Percentiles rank a stretch among this genome's conserved stretches.
These are phyloP conservation scores for Athelia sp. DNA, from an alignment of 1,284 basidiomycete genomes.

Conservation along the genomic window DNA sequence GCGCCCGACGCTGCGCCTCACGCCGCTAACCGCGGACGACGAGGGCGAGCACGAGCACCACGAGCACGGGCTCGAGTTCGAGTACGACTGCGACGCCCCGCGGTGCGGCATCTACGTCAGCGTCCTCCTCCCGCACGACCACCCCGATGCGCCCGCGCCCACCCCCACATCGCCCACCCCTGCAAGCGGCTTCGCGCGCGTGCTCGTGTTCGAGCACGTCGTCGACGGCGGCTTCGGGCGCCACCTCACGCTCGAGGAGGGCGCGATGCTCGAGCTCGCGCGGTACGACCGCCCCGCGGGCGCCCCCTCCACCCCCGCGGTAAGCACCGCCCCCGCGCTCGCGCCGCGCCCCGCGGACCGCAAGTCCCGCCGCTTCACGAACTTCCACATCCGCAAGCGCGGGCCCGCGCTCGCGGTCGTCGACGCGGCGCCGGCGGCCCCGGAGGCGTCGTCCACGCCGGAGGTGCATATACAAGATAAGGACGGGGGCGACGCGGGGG, in stretches of 20 bases:
- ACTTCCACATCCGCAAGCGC: slow-evolving; percentile 58
- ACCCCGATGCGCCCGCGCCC: slow-evolving; percentile 30
- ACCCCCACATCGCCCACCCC: slow-evolving; percentile 30
- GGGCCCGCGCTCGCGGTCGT: slow-evolving; percentile 76
- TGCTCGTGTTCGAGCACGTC: slow-evolving; percentile 68
- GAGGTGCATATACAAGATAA: slow-evolving; percentile 28
- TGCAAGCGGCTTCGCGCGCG: slow-evolving; percentile 37
- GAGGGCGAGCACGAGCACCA: slow-evolving; percentile 40
- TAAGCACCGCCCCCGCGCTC: slow-evolving; percentile 11
- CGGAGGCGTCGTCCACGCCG: slow-evolving; percentile 10
- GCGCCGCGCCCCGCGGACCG: slow-evolving; percentile 7
- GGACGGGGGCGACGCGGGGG: slow-evolving; percentile 56
- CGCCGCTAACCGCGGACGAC: slow-evolving; percentile 51
- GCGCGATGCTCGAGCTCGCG: slow-evolving; percentile 68
- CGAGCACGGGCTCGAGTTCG: slow-evolving; percentile 79
- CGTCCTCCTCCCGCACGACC: slow-evolving; percentile 60
- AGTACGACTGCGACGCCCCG: slow-evolving; percentile 84
- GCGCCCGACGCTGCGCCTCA: slow-evolving; percentile 72
- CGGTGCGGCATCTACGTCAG: slow-evolving; percentile 75
- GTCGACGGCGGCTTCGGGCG: slow-evolving; percentile 80
- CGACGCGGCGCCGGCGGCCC: too few species aligned
- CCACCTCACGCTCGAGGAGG: slow-evolving; percentile 66
- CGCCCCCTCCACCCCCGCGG: slow-evolving; percentile 13
- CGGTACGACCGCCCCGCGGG: slow-evolving; percentile 44
- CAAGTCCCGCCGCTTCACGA: slow-evolving; percentile 50